These are phyloP conservation scores for Pythium volutum DNA, from an alignment of 352 stramenopile species.

Conservation along the genomic window DNA sequence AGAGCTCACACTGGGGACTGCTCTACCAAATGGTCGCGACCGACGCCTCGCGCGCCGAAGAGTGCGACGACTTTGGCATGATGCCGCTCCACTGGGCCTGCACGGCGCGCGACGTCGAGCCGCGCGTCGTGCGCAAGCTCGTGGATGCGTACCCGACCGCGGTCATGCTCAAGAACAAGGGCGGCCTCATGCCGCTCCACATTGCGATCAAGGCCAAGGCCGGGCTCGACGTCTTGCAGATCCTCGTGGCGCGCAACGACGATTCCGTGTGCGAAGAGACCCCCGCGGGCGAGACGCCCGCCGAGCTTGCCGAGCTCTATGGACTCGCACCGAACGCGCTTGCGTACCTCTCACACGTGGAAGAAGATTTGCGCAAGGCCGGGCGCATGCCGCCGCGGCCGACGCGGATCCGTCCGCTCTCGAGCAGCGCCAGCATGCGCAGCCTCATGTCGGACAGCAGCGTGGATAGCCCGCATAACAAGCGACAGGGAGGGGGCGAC, in stretches of 20 bases:
- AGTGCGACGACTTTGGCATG: conserved; percentile 86
- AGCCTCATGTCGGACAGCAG: conserved; percentile 12
- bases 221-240: conserved; percentile 58
- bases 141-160: conserved; percentile 55
- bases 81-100: conserved; percentile 84
- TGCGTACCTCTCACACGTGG: conserved; percentile 37
- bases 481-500: conserved; percentile 5
- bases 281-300: conserved; percentile 61
- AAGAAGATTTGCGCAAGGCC: conserved; percentile 40
- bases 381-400: conserved; percentile 47
- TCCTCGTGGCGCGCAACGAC: conserved; percentile 45
- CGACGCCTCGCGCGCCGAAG: conserved; percentile 51
- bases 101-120: conserved; percentile 64
- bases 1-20: conserved; percentile 64
- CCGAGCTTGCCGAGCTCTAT: conserved; percentile 58
- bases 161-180: conserved; percentile 69
- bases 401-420: conserved; percentile 44
- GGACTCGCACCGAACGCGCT: conserved; percentile 48
- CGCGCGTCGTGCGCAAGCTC: conserved; percentile 63
- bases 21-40: conserved; percentile 56
- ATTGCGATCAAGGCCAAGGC: conserved; percentile 80
- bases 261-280: conserved; percentile 66
- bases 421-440: conserved; percentile 18
- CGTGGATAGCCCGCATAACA: neutral
- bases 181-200: conserved; percentile 70